Conservation (phyloP, 2,329 filamentous ascomycete genomes). For the Fusarium sp. region DNA sequence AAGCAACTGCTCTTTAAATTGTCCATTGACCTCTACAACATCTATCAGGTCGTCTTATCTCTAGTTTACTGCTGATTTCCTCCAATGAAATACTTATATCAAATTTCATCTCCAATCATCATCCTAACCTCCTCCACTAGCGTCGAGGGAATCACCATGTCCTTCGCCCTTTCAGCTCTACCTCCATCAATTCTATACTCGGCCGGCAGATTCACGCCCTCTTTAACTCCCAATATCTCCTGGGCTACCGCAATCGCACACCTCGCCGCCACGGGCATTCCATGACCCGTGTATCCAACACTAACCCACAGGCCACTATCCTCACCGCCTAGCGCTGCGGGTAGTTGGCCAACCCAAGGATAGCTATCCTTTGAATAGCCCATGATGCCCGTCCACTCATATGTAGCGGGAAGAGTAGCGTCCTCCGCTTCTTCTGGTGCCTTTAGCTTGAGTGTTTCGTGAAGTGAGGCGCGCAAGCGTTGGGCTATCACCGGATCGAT, state of each 20-base stretch:
- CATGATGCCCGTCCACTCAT: constrained; percentile 88
- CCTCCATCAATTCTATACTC: constrained; percentile 59
- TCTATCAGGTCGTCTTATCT: no score
- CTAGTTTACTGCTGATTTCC: neutral
- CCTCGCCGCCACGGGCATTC: constrained; percentile 81
- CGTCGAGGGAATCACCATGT: constrained; percentile 44
- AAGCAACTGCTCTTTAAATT: no score
- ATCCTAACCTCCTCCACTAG: constrained; percentile 48
- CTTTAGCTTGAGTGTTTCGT: constrained; percentile 60
- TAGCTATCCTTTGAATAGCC: constrained; percentile 77
- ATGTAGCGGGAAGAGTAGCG: constrained; percentile 65
- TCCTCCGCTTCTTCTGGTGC: constrained; percentile 54
- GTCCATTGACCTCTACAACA: no score
- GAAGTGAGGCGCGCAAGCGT: constrained; percentile 68
- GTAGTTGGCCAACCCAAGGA: constrained; percentile 81
- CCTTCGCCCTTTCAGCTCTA: constrained; percentile 46
- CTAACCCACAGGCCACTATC: constrained; percentile 71
- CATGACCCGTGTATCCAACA: constrained; percentile 80
- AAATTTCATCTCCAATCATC: constrained; percentile 36
- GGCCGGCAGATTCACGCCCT: constrained; percentile 60
- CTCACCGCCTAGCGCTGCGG: constrained; percentile 62
- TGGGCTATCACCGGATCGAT: constrained; percentile 69
- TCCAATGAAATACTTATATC: neutral
- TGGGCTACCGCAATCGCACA: constrained; percentile 75
- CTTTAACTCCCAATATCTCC: constrained; percentile 66